phyloP scores from a whole-genome alignment of 345 rosid species.

The Linum tenue region DNA sequence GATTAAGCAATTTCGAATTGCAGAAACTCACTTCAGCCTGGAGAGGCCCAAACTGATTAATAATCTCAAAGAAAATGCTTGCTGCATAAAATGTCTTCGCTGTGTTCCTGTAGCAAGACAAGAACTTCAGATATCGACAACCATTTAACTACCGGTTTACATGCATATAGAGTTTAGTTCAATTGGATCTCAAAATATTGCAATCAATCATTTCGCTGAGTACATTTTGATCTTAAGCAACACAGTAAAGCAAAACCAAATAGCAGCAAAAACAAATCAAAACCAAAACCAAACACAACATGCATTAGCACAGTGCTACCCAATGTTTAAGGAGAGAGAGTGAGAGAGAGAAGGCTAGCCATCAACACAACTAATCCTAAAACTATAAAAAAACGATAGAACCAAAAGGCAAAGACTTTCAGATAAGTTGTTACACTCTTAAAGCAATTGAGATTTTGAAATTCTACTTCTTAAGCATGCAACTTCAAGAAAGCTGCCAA shows the following conservation, averaged over 20 bases:
- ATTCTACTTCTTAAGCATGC: too few relatives aligned
- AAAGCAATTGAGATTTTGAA: too few relatives aligned
- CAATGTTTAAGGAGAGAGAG: background rate
- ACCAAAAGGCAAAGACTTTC: too few relatives aligned
- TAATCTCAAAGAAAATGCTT: constrained; percentile 84
- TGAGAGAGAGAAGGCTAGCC: too few relatives aligned
- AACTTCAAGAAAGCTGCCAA: too few relatives aligned
- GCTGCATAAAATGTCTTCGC: constrained; percentile 99
- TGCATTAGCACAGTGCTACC: background rate
- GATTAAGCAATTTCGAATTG: background rate
- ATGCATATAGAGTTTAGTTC: background rate
- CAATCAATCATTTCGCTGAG: background rate
- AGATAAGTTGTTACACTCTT: too few relatives aligned
- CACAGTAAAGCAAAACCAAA: background rate
- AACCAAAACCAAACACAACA: background rate
- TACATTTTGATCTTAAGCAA: background rate
- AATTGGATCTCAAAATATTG: background rate
- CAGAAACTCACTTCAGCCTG: constrained; percentile 74
- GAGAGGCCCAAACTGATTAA: constrained; percentile 73
- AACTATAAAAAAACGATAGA: too few relatives aligned
- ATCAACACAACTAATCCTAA: too few relatives aligned
- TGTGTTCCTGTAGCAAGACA: constrained; percentile 58
- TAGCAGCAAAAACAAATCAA: background rate
- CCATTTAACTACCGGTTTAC: constrained; percentile 3
- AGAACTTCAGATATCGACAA: background rate